Evolutionary conservation across 371 early-diverging fungal genomes (phyloP).

Genomic region (Cokeromyces recurvatus): DNA sequence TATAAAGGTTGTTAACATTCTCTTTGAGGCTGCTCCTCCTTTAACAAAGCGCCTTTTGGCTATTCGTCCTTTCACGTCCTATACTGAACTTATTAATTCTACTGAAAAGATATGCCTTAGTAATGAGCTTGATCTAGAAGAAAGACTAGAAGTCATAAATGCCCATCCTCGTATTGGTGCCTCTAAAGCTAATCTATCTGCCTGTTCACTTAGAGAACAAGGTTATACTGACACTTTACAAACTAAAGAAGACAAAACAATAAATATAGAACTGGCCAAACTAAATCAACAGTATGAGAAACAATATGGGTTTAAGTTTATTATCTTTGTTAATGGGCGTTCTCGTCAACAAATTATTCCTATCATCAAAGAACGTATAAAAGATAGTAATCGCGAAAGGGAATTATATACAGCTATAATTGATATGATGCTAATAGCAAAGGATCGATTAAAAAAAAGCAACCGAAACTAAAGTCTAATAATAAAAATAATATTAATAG

Average conservation of each 20-base stretch:
- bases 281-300: slow-evolving; percentile 73
- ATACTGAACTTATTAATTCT: slow-evolving; percentile 58
- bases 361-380: slow-evolving; percentile 63
- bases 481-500: too few relatives aligned
- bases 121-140: slow-evolving; percentile 46
- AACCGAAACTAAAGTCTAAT: slow-evolving; percentile 19
- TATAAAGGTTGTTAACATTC: slow-evolving; percentile 56
- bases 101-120: slow-evolving; percentile 48
- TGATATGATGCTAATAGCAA: slow-evolving; percentile 77
- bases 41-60: slow-evolving; percentile 67
- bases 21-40: slow-evolving; percentile 88
- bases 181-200: slow-evolving; percentile 61
- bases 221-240: slow-evolving; percentile 43
- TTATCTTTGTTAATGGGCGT: slow-evolving; percentile 86
- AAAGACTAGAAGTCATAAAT: slow-evolving; percentile 71
- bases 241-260: slow-evolving; percentile 31
- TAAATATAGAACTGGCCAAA: slow-evolving; percentile 36
- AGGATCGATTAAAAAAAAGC: slow-evolving; percentile 69
- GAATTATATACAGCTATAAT: slow-evolving; percentile 62
- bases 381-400: slow-evolving; percentile 37
- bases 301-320: slow-evolving; percentile 84
- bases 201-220: slow-evolving; percentile 73
- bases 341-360: slow-evolving; percentile 69
- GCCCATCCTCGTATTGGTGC: slow-evolving; percentile 93
- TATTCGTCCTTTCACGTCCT: slow-evolving; percentile 64